A percentile compares a stretch with the other conserved stretches of the same genome.
Conservation (phyloP, 179 eudicot genomes). For the Pouteria campechiana region DNA sequence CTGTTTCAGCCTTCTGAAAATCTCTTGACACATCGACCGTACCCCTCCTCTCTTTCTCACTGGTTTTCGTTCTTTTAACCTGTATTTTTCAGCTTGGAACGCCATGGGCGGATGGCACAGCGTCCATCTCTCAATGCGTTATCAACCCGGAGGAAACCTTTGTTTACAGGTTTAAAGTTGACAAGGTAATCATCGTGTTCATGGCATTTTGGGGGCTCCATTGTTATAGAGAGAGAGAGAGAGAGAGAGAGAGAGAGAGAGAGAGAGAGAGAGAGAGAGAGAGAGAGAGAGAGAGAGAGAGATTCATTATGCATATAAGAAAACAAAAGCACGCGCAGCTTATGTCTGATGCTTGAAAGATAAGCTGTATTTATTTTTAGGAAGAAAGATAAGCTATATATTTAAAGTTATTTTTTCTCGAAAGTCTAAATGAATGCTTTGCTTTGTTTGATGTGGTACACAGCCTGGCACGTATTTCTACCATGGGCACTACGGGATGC, state of each 20-base stretch:
- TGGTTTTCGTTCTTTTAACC: background rate
- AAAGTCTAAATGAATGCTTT: background rate
- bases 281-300: too few species aligned
- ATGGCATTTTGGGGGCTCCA: too few species aligned
- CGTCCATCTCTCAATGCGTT: slow-evolving; percentile 78
- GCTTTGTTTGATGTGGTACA: slow-evolving; percentile 1
- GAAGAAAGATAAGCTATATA: too few species aligned
- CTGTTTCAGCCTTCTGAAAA: background rate
- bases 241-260: too few species aligned
- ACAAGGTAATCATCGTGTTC: slow-evolving; percentile 40
- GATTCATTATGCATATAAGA: too few species aligned
- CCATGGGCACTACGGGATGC: slow-evolving; percentile 94
- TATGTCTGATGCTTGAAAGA: too few species aligned
- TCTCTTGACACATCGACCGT: too few species aligned
- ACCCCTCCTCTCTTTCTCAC: background rate
- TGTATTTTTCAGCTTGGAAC: slow-evolving; percentile 40
- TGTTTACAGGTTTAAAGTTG: slow-evolving; percentile 51
- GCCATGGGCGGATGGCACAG: slow-evolving; percentile 98
- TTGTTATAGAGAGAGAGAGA: too few species aligned
- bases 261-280: too few species aligned
- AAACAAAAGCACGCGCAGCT: too few species aligned
- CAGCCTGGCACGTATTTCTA: slow-evolving; percentile 83
- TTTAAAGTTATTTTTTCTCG: too few species aligned
- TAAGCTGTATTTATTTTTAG: too few species aligned
- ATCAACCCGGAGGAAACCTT: slow-evolving; percentile 78